phyloP scores from a whole-genome alignment of 345 rosid genomes.

The Melastoma malabathricum region DNA sequence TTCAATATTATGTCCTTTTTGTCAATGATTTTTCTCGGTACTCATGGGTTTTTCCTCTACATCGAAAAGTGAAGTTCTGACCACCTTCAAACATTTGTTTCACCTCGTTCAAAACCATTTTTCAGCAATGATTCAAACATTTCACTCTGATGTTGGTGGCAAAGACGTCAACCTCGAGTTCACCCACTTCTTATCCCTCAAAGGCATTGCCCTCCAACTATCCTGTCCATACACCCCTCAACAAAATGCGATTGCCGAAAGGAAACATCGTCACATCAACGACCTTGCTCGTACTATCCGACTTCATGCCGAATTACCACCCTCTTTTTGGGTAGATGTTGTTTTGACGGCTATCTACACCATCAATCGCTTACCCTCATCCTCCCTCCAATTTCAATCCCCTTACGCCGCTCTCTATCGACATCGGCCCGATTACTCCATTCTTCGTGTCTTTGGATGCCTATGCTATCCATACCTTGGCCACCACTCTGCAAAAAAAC shows the following conservation, averaged over 20 bases:
- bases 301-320: slow-evolving; percentile 2
- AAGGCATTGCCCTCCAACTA: background rate
- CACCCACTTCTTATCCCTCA: background rate
- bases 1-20: slow-evolving; percentile 2
- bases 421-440: too few species aligned
- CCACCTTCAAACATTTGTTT: background rate
- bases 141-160: slow-evolving; percentile 4
- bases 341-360: background rate
- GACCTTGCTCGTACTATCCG: background rate
- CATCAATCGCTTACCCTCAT: slow-evolving; percentile 1
- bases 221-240: background rate
- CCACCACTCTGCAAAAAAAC: background rate
- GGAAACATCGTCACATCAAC: background rate
- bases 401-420: too few species aligned
- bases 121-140: background rate
- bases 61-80: background rate
- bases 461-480: background rate
- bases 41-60: slow-evolving; percentile 3
- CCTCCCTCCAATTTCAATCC: background rate
- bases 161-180: background rate
- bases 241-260: slow-evolving; percentile 3
- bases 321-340: background rate
- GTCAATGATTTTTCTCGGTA: slow-evolving; percentile 2
- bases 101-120: background rate
- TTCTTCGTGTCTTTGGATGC: background rate